Percentiles rank a stretch among this genome's conserved stretches.
phyloP scores from a whole-genome alignment of 2,329 filamentous ascomycete species.

The Verticillium nubilum region DNA sequence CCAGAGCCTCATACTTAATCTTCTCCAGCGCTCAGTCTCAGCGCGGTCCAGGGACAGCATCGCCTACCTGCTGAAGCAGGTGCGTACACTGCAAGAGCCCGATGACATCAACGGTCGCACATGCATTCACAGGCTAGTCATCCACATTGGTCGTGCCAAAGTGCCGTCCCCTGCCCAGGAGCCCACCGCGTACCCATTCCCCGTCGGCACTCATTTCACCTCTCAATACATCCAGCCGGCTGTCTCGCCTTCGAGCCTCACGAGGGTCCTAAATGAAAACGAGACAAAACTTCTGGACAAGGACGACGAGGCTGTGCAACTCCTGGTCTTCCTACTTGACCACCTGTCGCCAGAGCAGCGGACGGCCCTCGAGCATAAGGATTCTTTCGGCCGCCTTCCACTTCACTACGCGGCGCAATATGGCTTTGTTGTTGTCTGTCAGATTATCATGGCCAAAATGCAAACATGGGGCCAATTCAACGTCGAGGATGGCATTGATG shows the following conservation, averaged over 20 bases:
- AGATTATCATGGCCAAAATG: constrained; percentile 83
- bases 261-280: constrained; percentile 56
- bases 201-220: constrained; percentile 48
- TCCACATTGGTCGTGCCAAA: constrained; percentile 80
- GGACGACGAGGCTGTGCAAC: constrained; percentile 70
- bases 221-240: constrained; percentile 77
- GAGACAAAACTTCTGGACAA: constrained; percentile 62
- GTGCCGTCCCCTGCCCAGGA: constrained; percentile 40
- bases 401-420: constrained; percentile 94
- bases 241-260: constrained; percentile 58
- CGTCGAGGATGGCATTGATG: constrained; percentile 79
- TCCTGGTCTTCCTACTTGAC: constrained; percentile 60
- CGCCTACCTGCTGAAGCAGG: constrained; percentile 59
- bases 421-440: constrained; percentile 85
- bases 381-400: constrained; percentile 77
- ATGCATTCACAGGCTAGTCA: constrained; percentile 86
- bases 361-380: constrained; percentile 59
- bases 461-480: constrained; percentile 85
- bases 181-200: constrained; percentile 43
- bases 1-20: constrained; percentile 69
- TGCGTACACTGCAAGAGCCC: constrained; percentile 72
- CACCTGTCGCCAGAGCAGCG: constrained; percentile 64
- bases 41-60: constrained; percentile 65
- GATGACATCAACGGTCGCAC: constrained; percentile 94
- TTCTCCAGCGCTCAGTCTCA: constrained; percentile 73